These are phyloP conservation scores for Dactylellina sp. DNA, from an alignment of 2,329 filamentous ascomycete species.

Conservation along the genomic window DNA sequence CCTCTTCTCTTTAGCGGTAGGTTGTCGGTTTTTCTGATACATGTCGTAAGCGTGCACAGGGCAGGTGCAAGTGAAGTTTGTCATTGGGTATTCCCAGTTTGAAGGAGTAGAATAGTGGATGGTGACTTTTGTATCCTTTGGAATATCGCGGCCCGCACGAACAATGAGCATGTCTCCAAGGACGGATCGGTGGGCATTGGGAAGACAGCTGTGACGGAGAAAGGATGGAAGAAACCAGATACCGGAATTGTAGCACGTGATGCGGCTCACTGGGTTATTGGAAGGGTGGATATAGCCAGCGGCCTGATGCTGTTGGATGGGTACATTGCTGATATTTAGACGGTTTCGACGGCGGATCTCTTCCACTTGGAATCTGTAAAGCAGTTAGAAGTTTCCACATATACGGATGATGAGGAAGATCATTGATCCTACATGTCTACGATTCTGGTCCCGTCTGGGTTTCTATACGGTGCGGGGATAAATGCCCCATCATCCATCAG, in stretches of 20 bases:
- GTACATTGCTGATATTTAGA: conserved; percentile 27
- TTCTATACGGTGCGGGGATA: conserved; percentile 6
- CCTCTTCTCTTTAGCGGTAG: background rate
- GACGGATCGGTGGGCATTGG: conserved; percentile 45
- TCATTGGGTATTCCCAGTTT: conserved; percentile 38
- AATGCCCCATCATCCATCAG: conserved; percentile 38
- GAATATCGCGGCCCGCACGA: conserved; percentile 44
- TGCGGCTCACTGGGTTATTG: background rate
- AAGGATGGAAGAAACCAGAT: conserved; percentile 50
- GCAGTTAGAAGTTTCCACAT: background rate
- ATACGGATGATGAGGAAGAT: background rate
- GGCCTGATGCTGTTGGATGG: conserved; percentile 17
- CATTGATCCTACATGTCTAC: conserved; percentile 22
- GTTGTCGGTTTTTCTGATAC: background rate
- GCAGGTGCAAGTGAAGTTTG: conserved; percentile 38
- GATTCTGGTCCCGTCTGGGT: conserved; percentile 30
- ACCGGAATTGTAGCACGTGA: conserved; percentile 27
- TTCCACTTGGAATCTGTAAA: conserved; percentile 38
- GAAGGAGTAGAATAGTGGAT: conserved; percentile 31
- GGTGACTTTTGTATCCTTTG: conserved; percentile 41
- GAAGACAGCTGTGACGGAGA: conserved; percentile 45
- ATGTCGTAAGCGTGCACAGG: conserved; percentile 38
- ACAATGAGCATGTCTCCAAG: conserved; percentile 48
- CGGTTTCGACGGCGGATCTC: conserved; percentile 34
- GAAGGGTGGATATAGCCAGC: conserved; percentile 3